These are phyloP conservation scores for Fusarium sp. DNA, from an alignment of 2,329 filamentous ascomycete species.

Conservation along the genomic window DNA sequence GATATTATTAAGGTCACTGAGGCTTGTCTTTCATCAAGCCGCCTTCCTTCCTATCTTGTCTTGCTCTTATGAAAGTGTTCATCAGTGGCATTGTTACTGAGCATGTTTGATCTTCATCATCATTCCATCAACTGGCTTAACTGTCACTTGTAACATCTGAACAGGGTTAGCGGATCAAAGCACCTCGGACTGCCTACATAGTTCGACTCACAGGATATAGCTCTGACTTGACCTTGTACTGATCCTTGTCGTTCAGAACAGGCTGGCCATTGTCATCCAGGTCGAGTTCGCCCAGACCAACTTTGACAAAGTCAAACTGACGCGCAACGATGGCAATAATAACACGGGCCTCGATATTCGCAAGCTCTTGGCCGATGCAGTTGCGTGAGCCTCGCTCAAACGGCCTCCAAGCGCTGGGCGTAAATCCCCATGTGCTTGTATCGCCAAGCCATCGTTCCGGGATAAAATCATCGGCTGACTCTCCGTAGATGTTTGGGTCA, in stretches of 20 bases:
- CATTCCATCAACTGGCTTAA: neutral
- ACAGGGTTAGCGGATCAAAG: neutral
- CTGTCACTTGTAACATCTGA: neutral
- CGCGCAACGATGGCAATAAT: neutral
- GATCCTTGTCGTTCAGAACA: neutral
- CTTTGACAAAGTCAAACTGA: neutral
- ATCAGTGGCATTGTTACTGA: neutral
- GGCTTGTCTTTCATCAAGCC: too few relatives aligned
- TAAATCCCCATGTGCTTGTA: neutral
- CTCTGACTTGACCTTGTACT: neutral
- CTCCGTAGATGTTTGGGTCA: conserved; percentile 29
- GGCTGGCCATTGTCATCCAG: neutral
- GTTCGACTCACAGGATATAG: neutral
- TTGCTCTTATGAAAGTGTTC: neutral
- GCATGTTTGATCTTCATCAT: neutral
- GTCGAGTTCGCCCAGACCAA: neutral
- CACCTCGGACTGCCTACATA: neutral
- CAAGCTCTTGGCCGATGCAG: conserved; percentile 5
- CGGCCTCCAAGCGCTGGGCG: neutral
- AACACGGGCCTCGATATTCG: conserved; percentile 1
- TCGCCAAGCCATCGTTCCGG: neutral
- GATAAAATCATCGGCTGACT: neutral
- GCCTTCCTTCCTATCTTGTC: too few relatives aligned
- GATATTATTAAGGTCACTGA: too few relatives aligned
- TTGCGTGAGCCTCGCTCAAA: conserved; percentile 6